Base-by-base conservation (phyloP, 1,284 basidiomycete species). In the Ustilago crameri region DNA sequence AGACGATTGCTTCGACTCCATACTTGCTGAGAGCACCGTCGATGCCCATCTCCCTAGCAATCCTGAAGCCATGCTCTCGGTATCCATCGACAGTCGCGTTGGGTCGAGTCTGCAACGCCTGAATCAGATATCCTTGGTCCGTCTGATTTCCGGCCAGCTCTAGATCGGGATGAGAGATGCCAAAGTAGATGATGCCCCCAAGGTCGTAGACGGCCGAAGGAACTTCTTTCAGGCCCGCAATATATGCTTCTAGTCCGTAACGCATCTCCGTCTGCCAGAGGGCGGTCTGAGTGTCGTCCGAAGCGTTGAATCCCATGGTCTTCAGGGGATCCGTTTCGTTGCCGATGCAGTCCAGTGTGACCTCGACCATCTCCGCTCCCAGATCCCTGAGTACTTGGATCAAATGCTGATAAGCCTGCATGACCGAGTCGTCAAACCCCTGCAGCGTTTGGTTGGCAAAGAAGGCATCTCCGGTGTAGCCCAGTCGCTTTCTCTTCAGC, bases 231-330 rank as follows among this genome's bases (percentile, higher is more conserved):
- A 63, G 49, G 3, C 41, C 38, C 8, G 61, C 32, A n/a, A 64
- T 68, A 47, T 68, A 68, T 8, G 44, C 35, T 20, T 57, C 53
- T 7, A 68, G 41, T 18, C 65, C 65, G 22, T 24, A 23, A 9
- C 65, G 50, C 65, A 68, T 62, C 24, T 68, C 65, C 34, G 65
- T 68, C 18, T 68, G 65, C 50, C 50, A 68, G 9, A 68, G 20
- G 0, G 50, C 65, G 2, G 30, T 49, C 27, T 61, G 54, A 4
- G 51, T 22, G 30, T 42, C 30, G 51, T 68, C 54, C 12, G 49
- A 51, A n/a, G 58, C 30, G 26, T 68, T 68, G 54, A 53, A 68
- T 43, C 35, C 62, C 0, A 51, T 42, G 5, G 65, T 68, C 15
- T 45, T 30, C 15, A n/a, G 30, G 8, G 58, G 54, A 8, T 62